These are phyloP conservation scores for Podospora fimiseda DNA, from an alignment of 495 filamentous ascomycete species.

Conservation along the genomic window DNA sequence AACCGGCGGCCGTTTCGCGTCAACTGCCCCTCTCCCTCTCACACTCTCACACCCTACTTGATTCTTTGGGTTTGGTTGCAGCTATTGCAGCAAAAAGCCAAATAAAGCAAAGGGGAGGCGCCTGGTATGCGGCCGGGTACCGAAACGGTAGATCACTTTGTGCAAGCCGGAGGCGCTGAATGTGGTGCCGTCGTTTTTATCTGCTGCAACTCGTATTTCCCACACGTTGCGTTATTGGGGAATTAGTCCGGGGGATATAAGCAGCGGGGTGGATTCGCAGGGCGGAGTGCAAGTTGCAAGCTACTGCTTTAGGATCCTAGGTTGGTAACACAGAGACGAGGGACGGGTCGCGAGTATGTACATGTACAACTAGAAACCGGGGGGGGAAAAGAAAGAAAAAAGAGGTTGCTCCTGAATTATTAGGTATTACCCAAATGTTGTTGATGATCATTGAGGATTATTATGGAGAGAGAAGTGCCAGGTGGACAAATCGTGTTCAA, in stretches of 20 bases:
- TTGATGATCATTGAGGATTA: no score
- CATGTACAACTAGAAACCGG: not conserved
- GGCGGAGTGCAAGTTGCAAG: not conserved
- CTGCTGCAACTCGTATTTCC: not conserved
- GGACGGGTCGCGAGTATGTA: not conserved
- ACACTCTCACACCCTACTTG: not conserved
- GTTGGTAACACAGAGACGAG: not conserved
- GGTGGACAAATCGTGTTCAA: not conserved
- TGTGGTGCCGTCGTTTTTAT: not conserved
- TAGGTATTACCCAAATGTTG: no score
- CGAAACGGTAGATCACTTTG: not conserved
- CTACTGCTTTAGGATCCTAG: not conserved
- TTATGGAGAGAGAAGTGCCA: not conserved
- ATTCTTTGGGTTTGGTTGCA: not conserved
- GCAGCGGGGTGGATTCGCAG: not conserved
- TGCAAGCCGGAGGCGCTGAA: not conserved
- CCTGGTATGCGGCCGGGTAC: constrained; percentile 1
- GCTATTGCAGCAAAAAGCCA: not conserved
- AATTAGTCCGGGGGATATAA: not conserved
- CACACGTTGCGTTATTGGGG: not conserved
- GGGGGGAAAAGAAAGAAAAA: not conserved
- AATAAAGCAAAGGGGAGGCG: not conserved
- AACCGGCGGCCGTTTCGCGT: not conserved
- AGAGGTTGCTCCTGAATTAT: not conserved
- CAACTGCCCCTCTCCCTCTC: not conserved